These are phyloP conservation scores for Tripterygium wilfordii DNA, from an alignment of 177 flowering plant species.

Conservation along the genomic window DNA sequence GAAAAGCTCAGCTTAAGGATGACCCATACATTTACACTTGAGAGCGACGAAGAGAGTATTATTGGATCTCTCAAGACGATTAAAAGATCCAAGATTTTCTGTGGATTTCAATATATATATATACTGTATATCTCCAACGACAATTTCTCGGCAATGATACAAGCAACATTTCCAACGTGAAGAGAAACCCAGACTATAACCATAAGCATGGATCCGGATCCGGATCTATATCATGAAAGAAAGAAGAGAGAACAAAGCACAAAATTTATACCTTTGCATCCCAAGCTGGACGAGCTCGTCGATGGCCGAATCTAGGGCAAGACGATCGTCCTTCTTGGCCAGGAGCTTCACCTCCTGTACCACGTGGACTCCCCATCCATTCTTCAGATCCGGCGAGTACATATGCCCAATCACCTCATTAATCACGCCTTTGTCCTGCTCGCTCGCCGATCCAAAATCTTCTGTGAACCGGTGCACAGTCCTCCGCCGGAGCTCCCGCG, in stretches of 20 bases:
- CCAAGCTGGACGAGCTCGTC: conserved; percentile 70
- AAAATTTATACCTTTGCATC: conserved; percentile 54
- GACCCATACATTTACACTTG: too few species aligned
- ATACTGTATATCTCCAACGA: too few species aligned
- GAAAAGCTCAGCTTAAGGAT: too few species aligned
- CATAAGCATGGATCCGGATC: too few species aligned
- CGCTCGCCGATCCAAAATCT: conserved; percentile 49
- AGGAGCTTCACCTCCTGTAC: conserved; percentile 87
- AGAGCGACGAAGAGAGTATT: too few species aligned
- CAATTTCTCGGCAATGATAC: too few species aligned
- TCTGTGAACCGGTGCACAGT: conserved; percentile 70
- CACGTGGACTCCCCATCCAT: conserved; percentile 93
- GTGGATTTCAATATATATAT: too few species aligned
- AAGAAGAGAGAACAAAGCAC: neutral
- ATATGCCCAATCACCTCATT: conserved; percentile 54
- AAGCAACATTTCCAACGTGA: too few species aligned
- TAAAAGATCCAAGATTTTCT: too few species aligned
- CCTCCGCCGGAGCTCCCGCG: conserved; percentile 67
- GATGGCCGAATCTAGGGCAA: conserved; percentile 55
- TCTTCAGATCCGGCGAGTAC: conserved; percentile 81
- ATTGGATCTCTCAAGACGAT: too few species aligned
- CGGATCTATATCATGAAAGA: too few species aligned
- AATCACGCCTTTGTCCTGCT: conserved; percentile 30
- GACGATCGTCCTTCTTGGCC: conserved; percentile 71
- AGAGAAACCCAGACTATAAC: too few species aligned